These are phyloP conservation scores for Suillus tomentosus DNA, from an alignment of 768 basidiomycete species.

Conservation along the genomic window DNA sequence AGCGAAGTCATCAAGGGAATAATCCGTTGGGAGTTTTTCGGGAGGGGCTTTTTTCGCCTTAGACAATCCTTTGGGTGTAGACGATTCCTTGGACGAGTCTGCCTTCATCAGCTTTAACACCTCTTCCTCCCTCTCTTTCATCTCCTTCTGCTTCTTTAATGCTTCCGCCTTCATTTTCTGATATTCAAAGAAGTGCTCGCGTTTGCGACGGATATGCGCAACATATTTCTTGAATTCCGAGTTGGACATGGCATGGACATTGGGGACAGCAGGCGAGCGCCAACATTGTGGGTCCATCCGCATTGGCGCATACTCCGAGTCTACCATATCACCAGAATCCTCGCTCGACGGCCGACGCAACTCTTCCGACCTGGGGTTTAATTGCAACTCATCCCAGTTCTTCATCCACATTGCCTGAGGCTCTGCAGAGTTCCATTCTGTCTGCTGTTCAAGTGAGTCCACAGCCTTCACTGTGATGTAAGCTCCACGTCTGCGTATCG, in stretches of 20 bases:
- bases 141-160: slow-evolving; percentile 12
- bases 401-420: slow-evolving; percentile 66
- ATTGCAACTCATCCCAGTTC: slow-evolving; percentile 61
- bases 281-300: slow-evolving; percentile 19
- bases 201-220: slow-evolving; percentile 52
- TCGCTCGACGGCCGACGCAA: background rate
- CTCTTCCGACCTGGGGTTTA: slow-evolving; percentile 16
- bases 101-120: slow-evolving; percentile 12
- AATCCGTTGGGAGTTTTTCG: slow-evolving; percentile 10
- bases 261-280: slow-evolving; percentile 42
- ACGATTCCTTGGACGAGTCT: slow-evolving; percentile 5
- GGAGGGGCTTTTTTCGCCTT: background rate
- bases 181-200: slow-evolving; percentile 56
- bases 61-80: slow-evolving; percentile 21
- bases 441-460: slow-evolving; percentile 74
- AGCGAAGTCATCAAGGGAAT: slow-evolving; percentile 44
- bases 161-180: slow-evolving; percentile 17
- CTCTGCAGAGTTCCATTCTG: slow-evolving; percentile 74
- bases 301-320: slow-evolving; percentile 29
- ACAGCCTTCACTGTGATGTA: slow-evolving; percentile 67
- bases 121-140: background rate
- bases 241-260: slow-evolving; percentile 62
- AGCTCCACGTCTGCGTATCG: slow-evolving; percentile 62
- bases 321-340: slow-evolving; percentile 20
- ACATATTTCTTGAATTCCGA: slow-evolving; percentile 62